Base-by-base conservation (phyloP, 352 stramenopile genomes). In the Globisporangium parvum region DNA sequence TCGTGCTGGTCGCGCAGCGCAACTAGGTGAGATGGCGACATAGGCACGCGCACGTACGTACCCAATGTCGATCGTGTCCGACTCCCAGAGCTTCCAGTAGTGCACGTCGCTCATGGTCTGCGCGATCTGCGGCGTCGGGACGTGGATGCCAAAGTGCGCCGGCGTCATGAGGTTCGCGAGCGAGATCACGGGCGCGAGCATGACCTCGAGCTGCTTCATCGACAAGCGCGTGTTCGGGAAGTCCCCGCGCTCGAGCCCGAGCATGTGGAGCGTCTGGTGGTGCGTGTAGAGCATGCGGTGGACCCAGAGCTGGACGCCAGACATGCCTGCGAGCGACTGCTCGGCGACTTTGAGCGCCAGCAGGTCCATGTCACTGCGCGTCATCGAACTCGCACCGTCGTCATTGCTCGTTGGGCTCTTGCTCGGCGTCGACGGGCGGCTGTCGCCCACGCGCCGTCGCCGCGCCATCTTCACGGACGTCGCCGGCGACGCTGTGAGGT, bases 21-120 rank as follows among this genome's bases (percentile, higher is more conserved):
- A 53, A 31, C 26, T 31, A 31, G 4, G 5, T 14, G n/a, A 31
- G 4, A 17, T 14, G n/a, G 11, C 14, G 37, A 48, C 17, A 47
- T 5, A 47, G 14, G 4, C 18, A 37, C 39, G 18, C 37, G 17
- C 26, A 28, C 6, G 17, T 14, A 63, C 53, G 48, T 56, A 83
- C 73, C 83, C 83, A 57, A 93, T 87, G 62, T 88, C 80, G 48
- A 93, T 91, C 17, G 70, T 86, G 50, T 93, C 83, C 3, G 75
- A 87, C 49, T 93, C 80, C 80, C 79, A 93, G 3, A 93, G 70
- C 62, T 91, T 93, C 77, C 80, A 91, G 55, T 93, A 93, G 61
- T 91, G 82, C 21, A 93, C 79, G 51, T 90, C 78, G 21, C 60
- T 83, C 77, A 91, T 91, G 10, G 76, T 88, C 39, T 51, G 51